These are phyloP conservation scores for Boletus rubropictus DNA, from an alignment of 768 basidiomycete species.

Conservation along the genomic window DNA sequence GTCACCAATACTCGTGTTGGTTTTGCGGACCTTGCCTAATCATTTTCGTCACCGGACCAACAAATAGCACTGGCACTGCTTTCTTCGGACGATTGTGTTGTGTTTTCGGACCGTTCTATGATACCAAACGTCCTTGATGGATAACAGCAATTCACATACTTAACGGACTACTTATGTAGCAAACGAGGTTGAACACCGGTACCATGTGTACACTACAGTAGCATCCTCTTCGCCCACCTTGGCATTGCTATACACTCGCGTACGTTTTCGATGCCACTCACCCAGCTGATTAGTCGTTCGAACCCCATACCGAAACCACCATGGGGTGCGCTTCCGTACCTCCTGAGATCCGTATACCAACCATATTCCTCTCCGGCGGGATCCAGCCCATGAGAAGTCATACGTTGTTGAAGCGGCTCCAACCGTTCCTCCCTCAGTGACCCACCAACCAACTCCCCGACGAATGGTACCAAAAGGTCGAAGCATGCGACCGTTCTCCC, in stretches of 20 bases:
- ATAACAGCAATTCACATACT: neutral
- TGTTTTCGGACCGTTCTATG: neutral
- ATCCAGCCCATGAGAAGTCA: slow-evolving; percentile 45
- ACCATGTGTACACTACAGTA: slow-evolving; percentile 40
- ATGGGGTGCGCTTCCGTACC: slow-evolving; percentile 84
- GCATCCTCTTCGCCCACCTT: slow-evolving; percentile 77
- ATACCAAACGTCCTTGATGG: neutral
- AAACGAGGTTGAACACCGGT: neutral
- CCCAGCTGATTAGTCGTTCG: slow-evolving; percentile 83
- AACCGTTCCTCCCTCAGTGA: slow-evolving; percentile 79
- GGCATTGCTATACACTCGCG: slow-evolving; percentile 91
- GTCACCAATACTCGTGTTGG: slow-evolving; percentile 33
- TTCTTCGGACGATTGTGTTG: slow-evolving; percentile 1
- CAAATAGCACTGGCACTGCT: neutral
- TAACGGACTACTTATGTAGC: neutral
- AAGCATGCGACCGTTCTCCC: slow-evolving; percentile 82
- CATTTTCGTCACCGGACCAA: neutral
- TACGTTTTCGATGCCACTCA: slow-evolving; percentile 85
- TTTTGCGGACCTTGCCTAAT: slow-evolving; percentile 35
- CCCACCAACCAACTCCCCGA: slow-evolving; percentile 91
- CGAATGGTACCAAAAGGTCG: slow-evolving; percentile 80
- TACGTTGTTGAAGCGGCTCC: slow-evolving; percentile 44
- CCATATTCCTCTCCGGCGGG: slow-evolving; percentile 36
- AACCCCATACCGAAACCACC: slow-evolving; percentile 97
- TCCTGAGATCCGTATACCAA: slow-evolving; percentile 83